phyloP scores from a whole-genome alignment of 2,329 filamentous ascomycete species.

The Alternaria incomplexa region DNA sequence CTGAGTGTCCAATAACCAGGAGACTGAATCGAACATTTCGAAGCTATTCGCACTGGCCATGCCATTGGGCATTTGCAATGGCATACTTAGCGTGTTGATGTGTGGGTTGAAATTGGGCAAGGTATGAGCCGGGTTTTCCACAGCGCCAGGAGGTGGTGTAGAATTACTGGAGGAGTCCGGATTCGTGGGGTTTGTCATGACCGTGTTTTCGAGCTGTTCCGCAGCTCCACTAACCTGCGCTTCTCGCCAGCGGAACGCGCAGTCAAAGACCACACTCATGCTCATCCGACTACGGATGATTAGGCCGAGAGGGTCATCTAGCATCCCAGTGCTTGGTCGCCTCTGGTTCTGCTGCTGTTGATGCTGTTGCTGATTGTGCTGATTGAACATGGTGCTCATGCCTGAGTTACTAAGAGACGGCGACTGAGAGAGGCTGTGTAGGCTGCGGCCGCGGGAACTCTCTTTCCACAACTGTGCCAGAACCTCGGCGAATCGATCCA shows the following conservation, averaged over 20 bases:
- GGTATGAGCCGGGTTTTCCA: conserved; percentile 42
- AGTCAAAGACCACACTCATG: conserved; percentile 85
- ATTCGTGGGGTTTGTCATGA: conserved; percentile 88
- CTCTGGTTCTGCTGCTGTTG: conserved; percentile 31
- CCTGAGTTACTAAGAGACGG: conserved; percentile 42
- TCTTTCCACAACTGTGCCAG: conserved; percentile 86
- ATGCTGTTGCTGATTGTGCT: conserved; percentile 28
- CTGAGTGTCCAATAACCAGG: conserved; percentile 89
- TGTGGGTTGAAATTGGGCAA: conserved; percentile 47
- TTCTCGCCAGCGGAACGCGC: conserved; percentile 84
- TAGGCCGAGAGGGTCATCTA: conserved; percentile 76
- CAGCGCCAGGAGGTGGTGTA: conserved; percentile 60
- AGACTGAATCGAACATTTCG: conserved; percentile 87
- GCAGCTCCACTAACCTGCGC: conserved; percentile 58
- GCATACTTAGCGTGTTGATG: conserved; percentile 50
- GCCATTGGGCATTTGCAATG: conserved; percentile 67
- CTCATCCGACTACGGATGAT: conserved; percentile 85
- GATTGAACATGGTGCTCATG: conserved; percentile 43
- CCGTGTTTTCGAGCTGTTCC: conserved; percentile 62
- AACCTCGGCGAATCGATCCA: conserved; percentile 81
- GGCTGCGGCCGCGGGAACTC: conserved; percentile 46
- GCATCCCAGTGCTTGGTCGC: conserved; percentile 35
- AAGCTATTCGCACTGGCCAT: conserved; percentile 51
- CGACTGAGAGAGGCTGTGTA: conserved; percentile 47
- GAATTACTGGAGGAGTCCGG: conserved; percentile 72